phyloP scores from a whole-genome alignment of 441 rosid species.

The Jatropha multifida region DNA sequence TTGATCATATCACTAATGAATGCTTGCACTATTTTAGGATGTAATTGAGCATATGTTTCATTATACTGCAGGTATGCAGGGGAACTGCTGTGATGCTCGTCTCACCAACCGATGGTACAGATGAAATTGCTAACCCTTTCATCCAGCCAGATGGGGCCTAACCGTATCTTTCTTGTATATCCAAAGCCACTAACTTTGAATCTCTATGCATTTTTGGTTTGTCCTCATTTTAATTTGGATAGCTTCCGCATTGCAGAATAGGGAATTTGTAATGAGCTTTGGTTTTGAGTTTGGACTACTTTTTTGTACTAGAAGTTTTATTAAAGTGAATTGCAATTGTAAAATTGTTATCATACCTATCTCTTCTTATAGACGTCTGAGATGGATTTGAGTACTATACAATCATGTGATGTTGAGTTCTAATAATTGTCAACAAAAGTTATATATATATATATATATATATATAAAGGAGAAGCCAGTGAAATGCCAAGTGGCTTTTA shows the following conservation, averaged over 20 bases:
- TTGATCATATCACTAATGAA: neutral
- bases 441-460: too few relatives aligned
- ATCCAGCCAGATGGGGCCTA: conserved; percentile 82
- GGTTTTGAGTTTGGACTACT: neutral
- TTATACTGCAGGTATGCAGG: conserved; percentile 63
- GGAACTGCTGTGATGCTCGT: conserved; percentile 97
- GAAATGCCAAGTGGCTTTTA: neutral
- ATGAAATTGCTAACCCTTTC: conserved; percentile 97
- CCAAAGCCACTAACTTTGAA: conserved; percentile 15
- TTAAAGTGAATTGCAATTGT: conserved; percentile 3
- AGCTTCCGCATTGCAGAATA: neutral
- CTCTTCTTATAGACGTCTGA: neutral
- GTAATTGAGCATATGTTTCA: neutral
- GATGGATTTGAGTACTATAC: neutral
- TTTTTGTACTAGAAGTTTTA: neutral
- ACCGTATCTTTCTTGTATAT: conserved; percentile 8
- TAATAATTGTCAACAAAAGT: neutral
- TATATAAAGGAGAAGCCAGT: neutral
- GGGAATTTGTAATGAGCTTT: conserved; percentile 11
- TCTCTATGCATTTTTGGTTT: neutral
- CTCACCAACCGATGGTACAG: conserved; percentile 95
- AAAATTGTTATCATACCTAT: neutral
- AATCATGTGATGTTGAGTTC: neutral
- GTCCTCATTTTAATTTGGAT: neutral
- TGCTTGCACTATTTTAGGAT: too few relatives aligned